Conservation (phyloP, 768 basidiomycete species). For the Macrolepiota dolichaula region DNA sequence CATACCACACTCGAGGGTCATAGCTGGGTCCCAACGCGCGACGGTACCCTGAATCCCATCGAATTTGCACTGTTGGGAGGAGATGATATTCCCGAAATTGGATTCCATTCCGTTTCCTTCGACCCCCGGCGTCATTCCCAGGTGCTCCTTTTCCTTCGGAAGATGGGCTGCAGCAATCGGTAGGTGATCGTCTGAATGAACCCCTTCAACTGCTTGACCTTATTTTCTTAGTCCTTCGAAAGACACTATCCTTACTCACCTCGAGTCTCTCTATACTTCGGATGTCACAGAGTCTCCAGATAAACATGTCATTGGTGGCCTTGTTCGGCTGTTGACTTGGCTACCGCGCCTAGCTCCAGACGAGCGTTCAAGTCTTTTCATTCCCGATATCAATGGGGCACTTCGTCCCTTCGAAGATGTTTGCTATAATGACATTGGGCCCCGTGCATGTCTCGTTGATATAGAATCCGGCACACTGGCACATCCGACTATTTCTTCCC, state of each 20-base stretch:
- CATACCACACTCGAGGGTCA: slow-evolving; percentile 13
- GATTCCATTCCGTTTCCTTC: slow-evolving; percentile 24
- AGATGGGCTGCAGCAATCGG: slow-evolving; percentile 38
- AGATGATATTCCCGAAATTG: slow-evolving; percentile 16
- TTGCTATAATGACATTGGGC: slow-evolving; percentile 41
- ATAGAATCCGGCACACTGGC: slow-evolving; percentile 20
- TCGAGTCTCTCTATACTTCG: slow-evolving; percentile 18
- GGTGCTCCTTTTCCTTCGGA: slow-evolving; percentile 20
- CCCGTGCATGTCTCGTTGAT: slow-evolving; percentile 21
- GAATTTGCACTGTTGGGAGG: slow-evolving; percentile 22
- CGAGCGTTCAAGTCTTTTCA: slow-evolving; percentile 24
- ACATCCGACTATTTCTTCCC: slow-evolving; percentile 27
- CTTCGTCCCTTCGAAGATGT: slow-evolving; percentile 27
- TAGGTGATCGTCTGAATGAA: slow-evolving; percentile 14
- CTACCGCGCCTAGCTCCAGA: slow-evolving; percentile 9
- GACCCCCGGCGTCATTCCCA: slow-evolving; percentile 15
- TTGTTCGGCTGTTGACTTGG: slow-evolving; percentile 2
- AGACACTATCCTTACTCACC: slow-evolving; percentile 18
- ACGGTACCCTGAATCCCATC: slow-evolving; percentile 14
- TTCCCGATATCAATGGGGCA: slow-evolving; percentile 27
- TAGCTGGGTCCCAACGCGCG: slow-evolving; percentile 35
- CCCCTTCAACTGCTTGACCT: background rate
- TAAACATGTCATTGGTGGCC: background rate
- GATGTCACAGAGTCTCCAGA: no score
- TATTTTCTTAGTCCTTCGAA: slow-evolving; percentile 26